phyloP scores from a whole-genome alignment of 192 early-diverging fungal genomes.

The Mortierella hygrophila region DNA sequence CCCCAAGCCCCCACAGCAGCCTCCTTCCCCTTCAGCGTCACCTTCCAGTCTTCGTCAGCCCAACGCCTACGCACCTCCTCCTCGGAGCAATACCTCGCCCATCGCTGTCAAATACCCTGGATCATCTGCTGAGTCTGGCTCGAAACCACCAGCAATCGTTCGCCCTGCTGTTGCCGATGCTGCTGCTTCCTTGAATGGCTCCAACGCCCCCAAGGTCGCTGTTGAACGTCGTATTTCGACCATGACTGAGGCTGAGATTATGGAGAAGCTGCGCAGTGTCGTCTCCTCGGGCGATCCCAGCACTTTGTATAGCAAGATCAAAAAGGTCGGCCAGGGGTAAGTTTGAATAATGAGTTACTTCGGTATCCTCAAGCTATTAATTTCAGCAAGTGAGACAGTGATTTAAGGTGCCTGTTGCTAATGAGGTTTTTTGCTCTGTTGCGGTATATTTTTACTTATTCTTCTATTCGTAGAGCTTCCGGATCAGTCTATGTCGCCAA shows the following conservation, averaged over 20 bases:
- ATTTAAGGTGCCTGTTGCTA: background rate
- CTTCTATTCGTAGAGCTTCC: constrained; percentile 73
- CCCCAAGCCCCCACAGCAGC: constrained; percentile 30
- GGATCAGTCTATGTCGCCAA: constrained; percentile 98
- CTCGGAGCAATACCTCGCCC: constrained; percentile 27
- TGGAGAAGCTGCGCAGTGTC: constrained; percentile 91
- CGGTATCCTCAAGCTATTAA: background rate
- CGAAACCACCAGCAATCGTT: constrained; percentile 46
- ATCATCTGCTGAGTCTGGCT: constrained; percentile 30
- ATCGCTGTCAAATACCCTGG: constrained; percentile 47
- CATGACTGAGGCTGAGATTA: constrained; percentile 93
- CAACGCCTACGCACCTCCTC: constrained; percentile 17
- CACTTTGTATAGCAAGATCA: constrained; percentile 90
- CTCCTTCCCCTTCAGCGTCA: constrained; percentile 26
- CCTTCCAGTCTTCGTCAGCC: constrained; percentile 34
- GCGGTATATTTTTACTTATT: constrained; percentile 8
- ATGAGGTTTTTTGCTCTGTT: constrained; percentile 11
- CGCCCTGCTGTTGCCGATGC: constrained; percentile 53
- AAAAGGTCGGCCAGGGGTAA: constrained; percentile 97
- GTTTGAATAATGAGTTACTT: constrained; percentile 3
- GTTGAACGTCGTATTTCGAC: constrained; percentile 84
- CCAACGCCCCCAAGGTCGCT: constrained; percentile 35
- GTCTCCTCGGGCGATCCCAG: constrained; percentile 95
- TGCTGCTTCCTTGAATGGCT: constrained; percentile 72
- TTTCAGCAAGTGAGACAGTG: background rate